phyloP scores from a whole-genome alignment of 2,329 filamentous ascomycete species.

The Trichoderma atroviride region DNA sequence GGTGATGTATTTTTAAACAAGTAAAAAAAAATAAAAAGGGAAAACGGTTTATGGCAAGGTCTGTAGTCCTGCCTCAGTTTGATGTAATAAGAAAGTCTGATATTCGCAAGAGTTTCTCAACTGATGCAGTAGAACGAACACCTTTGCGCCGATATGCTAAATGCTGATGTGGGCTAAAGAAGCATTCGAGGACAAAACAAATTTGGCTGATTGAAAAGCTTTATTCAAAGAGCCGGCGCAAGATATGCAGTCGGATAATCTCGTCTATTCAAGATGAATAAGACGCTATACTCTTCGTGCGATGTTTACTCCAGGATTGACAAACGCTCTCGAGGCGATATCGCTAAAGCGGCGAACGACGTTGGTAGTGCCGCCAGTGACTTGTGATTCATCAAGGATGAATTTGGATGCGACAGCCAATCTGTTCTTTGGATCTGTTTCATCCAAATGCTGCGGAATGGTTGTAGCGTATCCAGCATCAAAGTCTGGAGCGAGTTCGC shows the following conservation, averaged over 20 bases:
- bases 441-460: conserved; percentile 63
- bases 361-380: conserved; percentile 71
- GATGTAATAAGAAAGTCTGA: not conserved
- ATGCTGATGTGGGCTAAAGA: not conserved
- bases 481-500: conserved; percentile 70
- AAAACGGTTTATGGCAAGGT: conserved; percentile 31
- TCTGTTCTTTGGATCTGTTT: conserved; percentile 67
- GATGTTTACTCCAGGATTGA: conserved; percentile 55
- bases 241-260: not conserved
- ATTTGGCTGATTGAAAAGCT: not conserved
- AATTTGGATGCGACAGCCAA: conserved; percentile 71
- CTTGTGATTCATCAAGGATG: conserved; percentile 64
- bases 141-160: not conserved
- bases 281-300: conserved; percentile 35
- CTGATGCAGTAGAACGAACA: not conserved
- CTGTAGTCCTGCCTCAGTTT: conserved; percentile 39
- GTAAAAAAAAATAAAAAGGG: conserved; percentile 28
- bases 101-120: not conserved
- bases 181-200: not conserved
- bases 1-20: conserved; percentile 18
- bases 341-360: conserved; percentile 71
- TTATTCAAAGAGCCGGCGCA: not conserved
- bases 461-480: conserved; percentile 60
- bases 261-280: not conserved
- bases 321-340: conserved; percentile 64